Base-by-base conservation (phyloP, 2,329 filamentous ascomycete species). In the Apiospora rasikravindrae region DNA sequence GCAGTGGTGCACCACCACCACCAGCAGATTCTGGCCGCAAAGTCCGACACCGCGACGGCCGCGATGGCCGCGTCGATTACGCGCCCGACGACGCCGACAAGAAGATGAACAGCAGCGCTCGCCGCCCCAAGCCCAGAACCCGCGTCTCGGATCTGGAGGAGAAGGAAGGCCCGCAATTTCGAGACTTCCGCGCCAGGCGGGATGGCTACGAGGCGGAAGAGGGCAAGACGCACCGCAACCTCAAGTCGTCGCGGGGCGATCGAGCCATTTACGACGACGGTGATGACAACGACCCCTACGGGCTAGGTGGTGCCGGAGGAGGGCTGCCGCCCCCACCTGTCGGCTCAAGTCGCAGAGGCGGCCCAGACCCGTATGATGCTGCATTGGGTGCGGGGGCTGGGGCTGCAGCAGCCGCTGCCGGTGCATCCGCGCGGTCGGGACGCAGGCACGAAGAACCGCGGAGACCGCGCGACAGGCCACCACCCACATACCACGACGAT, bases 151-250 rank as follows among this genome's bases (percentile, higher is more conserved):
- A 69, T 10, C 44, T 69, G 1, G 67, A 69, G 5, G 67, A 22
- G 26, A 69, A 69, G 19, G 67, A 69, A 19, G 67, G 29, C 8
- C 67, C 67, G 44, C 26, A 49, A 37, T 24, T 49, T 6, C 67
- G 67, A 13, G 67, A 69, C 44, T 69, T 69, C 22, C 67, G 67
- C 14, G 67, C 67, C 26, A 33, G 47, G 26, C 67, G 67, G 8
- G 33, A 29, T 26, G 67, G 67, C 16, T 69, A 33, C 44, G 67
- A 69, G 44, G 44, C 67, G 1, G 67, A 45, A 10, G 67, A 69
- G 26, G 67, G 67, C 67, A 29, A 26, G 26, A 69, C 67, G 44
- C 67, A 69, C 24, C 67, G 67, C 44, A 37, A 69, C 67, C 26
- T 69, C 42, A 45, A 49, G 67, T 64, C 57, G 33, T 64, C 57